A percentile compares a stretch with the other conserved stretches of the same genome.
These are phyloP conservation scores for Russula emetica DNA, from an alignment of 768 basidiomycete species.

Conservation along the genomic window DNA sequence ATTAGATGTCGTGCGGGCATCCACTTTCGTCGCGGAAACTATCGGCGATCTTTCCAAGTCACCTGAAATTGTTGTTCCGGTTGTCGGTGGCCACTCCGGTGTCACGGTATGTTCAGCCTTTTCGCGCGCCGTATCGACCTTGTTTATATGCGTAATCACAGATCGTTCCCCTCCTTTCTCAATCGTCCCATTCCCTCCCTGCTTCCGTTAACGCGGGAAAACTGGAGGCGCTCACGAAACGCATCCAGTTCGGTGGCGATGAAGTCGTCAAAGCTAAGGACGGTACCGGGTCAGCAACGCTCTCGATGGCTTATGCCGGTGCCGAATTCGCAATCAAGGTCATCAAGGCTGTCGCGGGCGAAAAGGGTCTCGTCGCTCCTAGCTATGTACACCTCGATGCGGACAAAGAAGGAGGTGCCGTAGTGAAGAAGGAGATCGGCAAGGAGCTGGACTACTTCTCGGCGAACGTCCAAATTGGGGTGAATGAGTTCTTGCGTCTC, in stretches of 20 bases:
- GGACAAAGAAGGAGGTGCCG: slow-evolving; percentile 65
- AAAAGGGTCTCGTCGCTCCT: slow-evolving; percentile 81
- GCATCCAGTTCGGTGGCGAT: slow-evolving; percentile 94
- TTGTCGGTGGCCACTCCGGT: slow-evolving; percentile 93
- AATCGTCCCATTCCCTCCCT: slow-evolving; percentile 77
- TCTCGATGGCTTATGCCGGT: slow-evolving; percentile 95
- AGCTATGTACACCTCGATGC: slow-evolving; percentile 78
- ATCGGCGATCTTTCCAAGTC: slow-evolving; percentile 60
- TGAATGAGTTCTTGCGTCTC: slow-evolving; percentile 34
- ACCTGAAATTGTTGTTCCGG: slow-evolving; percentile 69
- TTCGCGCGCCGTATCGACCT: not conserved
- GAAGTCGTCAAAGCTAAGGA: slow-evolving; percentile 99
- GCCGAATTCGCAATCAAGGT: slow-evolving; percentile 83
- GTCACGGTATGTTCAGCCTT: slow-evolving; percentile 56
- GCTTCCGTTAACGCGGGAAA: slow-evolving; percentile 43
- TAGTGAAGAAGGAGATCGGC: slow-evolving; percentile 75
- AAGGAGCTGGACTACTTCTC: slow-evolving; percentile 83
- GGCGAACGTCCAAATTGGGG: slow-evolving; percentile 82
- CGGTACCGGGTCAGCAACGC: slow-evolving; percentile 88
- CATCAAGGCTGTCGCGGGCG: slow-evolving; percentile 79
- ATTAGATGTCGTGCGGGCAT: slow-evolving; percentile 95
- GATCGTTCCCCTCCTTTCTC: slow-evolving; percentile 93
- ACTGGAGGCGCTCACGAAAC: slow-evolving; percentile 63
- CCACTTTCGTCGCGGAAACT: slow-evolving; percentile 87
- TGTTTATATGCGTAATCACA: slow-evolving; percentile 30